Conservation (phyloP, 331 rosid genomes). For the Ulmus americana region DNA sequence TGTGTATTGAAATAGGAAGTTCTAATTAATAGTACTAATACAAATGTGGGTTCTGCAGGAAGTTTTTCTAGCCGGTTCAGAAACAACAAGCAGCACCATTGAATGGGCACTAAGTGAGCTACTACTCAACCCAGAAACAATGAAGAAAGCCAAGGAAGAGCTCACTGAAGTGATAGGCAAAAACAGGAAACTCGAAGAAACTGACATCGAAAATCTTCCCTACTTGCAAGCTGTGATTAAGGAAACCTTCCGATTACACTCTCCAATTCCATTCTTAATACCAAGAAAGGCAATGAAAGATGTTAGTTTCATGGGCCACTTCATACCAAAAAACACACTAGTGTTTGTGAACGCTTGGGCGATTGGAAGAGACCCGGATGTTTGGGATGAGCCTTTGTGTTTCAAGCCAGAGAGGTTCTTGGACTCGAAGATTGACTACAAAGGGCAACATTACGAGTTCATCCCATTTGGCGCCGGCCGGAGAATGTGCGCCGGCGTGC, state of each 20-base stretch:
- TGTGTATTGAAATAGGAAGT: too few species aligned
- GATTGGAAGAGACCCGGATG: slow-evolving; percentile 8
- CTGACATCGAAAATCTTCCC: neutral
- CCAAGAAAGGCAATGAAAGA: neutral
- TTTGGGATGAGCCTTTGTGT: neutral
- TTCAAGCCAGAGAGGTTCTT: slow-evolving; percentile 1
- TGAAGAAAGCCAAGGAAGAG: slow-evolving; percentile 1
- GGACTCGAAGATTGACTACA: neutral
- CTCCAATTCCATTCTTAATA: neutral
- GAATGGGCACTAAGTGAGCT: slow-evolving; percentile 5
- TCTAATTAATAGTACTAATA: neutral
- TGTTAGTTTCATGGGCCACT: neutral
- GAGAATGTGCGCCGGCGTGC: neutral
- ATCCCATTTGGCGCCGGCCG: neutral
- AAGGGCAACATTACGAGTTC: slow-evolving; percentile 1
- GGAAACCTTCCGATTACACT: slow-evolving; percentile 5
- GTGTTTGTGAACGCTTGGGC: neutral
- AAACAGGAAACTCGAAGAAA: neutral
- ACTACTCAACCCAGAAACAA: neutral
- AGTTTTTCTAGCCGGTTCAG: slow-evolving; percentile 57
- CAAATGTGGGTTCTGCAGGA: slow-evolving; percentile 28
- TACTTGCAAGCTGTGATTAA: slow-evolving; percentile 4
- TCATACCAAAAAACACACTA: neutral
- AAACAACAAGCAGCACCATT: slow-evolving; percentile 48
- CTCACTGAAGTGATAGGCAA: neutral